Percentiles rank a stretch among this genome's conserved stretches.
These are phyloP conservation scores for Trichoderma koningiopsis DNA, from an alignment of 2,329 filamentous ascomycete genomes.

Conservation along the genomic window DNA sequence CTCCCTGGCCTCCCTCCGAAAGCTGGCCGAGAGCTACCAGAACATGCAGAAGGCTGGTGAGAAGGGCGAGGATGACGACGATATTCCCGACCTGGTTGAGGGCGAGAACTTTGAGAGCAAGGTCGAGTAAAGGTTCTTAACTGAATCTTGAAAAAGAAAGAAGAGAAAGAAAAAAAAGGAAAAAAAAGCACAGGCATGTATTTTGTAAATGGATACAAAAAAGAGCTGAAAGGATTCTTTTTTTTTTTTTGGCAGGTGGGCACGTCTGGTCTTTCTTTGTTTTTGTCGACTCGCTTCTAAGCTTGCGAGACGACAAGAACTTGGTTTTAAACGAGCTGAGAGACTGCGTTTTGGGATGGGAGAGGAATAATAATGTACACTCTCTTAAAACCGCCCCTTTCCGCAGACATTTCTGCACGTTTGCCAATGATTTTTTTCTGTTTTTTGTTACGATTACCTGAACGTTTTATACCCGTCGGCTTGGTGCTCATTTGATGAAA, in stretches of 20 bases:
- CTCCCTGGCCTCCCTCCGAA: conserved; percentile 94
- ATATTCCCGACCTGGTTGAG: conserved; percentile 95
- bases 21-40: conserved; percentile 99
- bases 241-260: conserved; percentile 3
- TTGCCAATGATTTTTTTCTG: conserved; percentile 27
- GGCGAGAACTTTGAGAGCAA: conserved; percentile 99
- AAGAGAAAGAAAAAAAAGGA: neutral
- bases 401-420: conserved; percentile 33
- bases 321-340: conserved; percentile 21
- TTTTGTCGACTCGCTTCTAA: conserved; percentile 8
- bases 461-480: conserved; percentile 17
- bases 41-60: conserved; percentile 89
- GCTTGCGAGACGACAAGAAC: conserved; percentile 18
- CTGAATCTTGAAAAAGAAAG: neutral
- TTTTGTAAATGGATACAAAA: conserved; percentile 24
- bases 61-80: conserved; percentile 83
- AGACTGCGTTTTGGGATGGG: conserved; percentile 19
- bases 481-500: conserved; percentile 28
- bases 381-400: conserved; percentile 28
- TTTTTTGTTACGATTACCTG: conserved; percentile 27
- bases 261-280: conserved; percentile 13
- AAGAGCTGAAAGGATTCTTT: neutral
- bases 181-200: conserved; percentile 4
- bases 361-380: conserved; percentile 19
- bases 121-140: conserved; percentile 74